Base-by-base conservation (phyloP, 2,329 filamentous ascomycete genomes). In the Fusarium sp. region DNA sequence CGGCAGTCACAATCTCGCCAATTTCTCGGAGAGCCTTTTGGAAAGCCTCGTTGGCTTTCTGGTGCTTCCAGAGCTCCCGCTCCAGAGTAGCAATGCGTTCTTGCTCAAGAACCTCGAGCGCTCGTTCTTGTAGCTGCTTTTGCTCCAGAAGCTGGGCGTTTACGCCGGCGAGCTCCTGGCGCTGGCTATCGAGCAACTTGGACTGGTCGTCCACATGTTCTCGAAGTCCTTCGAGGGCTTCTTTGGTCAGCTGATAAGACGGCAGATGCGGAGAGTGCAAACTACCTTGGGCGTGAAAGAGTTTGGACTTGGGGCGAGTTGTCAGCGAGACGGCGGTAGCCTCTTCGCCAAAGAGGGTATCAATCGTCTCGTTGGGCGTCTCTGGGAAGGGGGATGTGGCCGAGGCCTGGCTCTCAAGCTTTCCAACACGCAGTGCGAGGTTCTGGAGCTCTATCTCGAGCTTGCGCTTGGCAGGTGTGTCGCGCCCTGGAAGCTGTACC, bases 11-110 rank as follows among this genome's bases (percentile, higher is more conserved):
- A 75, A 99, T 98, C 78, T 95, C 96, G 74, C 96, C 96, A 73
- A 99, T 98, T 81, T 99, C 96, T 70, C 95, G 90, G 36, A 99
- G 84, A 11, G 96, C 96, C 82, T 98, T 98, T 79, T 98, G 95
- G 88, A 98, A 99, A 74, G 96, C 97, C 81, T 97, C 91, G 81
- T 99, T 99, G 78, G 97, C 96, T 82, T 98, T 96, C 79, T 97
- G 95, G 78, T 98, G 95, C 83, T 98, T 98, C 86, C 93, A 94
- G 64, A 99, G 87, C 82, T 99, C 96, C 63, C 95, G 90, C 83
- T 98, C 95, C 41, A 98, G 87, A 37, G 94, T 91, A 57, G 93
- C 92, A 70, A 98, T 95, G 73, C 96, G 94, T 80, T 94, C 91
- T 71, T 92, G 90, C 81, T 97, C 94, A 56, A 97, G 91, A 67